Base-by-base conservation (phyloP, 2,329 filamentous ascomycete species). In the Xylaria sp. region DNA sequence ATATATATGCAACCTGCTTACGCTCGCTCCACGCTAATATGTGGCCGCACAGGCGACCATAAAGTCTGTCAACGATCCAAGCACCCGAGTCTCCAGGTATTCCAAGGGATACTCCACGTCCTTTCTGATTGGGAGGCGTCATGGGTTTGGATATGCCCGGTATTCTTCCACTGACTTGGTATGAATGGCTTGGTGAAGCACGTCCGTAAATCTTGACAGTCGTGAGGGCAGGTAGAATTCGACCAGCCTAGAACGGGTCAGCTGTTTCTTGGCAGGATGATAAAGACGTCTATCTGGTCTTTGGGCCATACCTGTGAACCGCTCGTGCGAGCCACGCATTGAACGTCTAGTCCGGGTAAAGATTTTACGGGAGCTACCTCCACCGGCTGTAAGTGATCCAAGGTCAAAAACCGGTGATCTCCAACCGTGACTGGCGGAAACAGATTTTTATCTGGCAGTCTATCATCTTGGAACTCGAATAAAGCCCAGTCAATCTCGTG, bases 401-500 rank as follows among this genome's bases (percentile, higher is more conserved):
- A 54, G 2, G 66, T 68, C 13, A 65, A 63, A 22, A 65, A 77
- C 78, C 58, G 79, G 42, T 2, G 77, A 74, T 76, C 79, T 73
- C 56, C 73, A 63, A 22, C 67, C 4, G 74, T 65, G 9, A 68
- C 65, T 60, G 72, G 72, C 1, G 87, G 87, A 25, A 97, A 90
- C 11, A 87, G 79, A 73, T 97, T 97, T 66, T 88, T 86, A 0
- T 86, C 83, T 2, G 95, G 92, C 15, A 90, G 81, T 1, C 95
- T 88, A 11, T 90, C 86, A 3, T 90, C 84, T 11, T 90, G 83
- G 69, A 98, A 92, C 71, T 92, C 89, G 73, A 98, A 94, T 2
- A 98, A 82, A 0, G 94, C 94, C 95, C 95, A 98, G 78, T 98
- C 95, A 50, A 98, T 94, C 78, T 98, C 95, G 77, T 97, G 95